Base-by-base conservation (phyloP, 495 filamentous ascomycete genomes). In the Neurospora intermedia region DNA sequence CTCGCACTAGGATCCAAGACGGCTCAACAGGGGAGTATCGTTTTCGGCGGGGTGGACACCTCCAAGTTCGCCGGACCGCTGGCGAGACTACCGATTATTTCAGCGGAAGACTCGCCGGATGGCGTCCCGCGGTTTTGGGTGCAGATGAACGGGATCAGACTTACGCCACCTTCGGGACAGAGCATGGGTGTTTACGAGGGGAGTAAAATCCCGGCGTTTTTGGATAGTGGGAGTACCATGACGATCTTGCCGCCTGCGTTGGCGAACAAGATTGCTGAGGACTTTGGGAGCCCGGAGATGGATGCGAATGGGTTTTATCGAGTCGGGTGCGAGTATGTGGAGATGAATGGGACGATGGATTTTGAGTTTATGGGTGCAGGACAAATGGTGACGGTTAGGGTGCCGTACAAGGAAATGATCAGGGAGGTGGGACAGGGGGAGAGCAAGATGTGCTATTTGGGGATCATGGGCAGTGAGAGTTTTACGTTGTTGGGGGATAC, bases 31-130 rank as follows among this genome's bases (percentile, higher is more conserved):
- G 96, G 96, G n/a, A 89, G 91, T 9, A 90, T 99, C 66, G 87
- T 99, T 35, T 99, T 99, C 77, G 96, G 96, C 35, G 96, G 95
- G 18, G 88, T 99, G 43, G 91, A 99, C 78, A 94, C 91, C 0
- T 88, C 85, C 48, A 98, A 97, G 80, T 99, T 91, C 78, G 83
- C 82, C 16, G 96, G 94, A 20, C 75, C 83, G 2, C 87, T 99
- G 13, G 81, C 88, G 71, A 90, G 85, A 6, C 78, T 94, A 13
- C 92, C 92, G 18, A 87, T 96, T 41, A 83, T 90, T 31, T 82
- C 84, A 8, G 84, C 86, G 71, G 72, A 39, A 11, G 42, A 75
- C 10, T 80, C 83, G 3, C 84, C 84, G 13, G 84, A 86, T 73
- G 13, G 73, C 18, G 84, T 85, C 2, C 84, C 84, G 11, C 77